These are phyloP conservation scores for Phycomyces nitens DNA, from an alignment of 192 early-diverging fungal species.

Conservation along the genomic window DNA sequence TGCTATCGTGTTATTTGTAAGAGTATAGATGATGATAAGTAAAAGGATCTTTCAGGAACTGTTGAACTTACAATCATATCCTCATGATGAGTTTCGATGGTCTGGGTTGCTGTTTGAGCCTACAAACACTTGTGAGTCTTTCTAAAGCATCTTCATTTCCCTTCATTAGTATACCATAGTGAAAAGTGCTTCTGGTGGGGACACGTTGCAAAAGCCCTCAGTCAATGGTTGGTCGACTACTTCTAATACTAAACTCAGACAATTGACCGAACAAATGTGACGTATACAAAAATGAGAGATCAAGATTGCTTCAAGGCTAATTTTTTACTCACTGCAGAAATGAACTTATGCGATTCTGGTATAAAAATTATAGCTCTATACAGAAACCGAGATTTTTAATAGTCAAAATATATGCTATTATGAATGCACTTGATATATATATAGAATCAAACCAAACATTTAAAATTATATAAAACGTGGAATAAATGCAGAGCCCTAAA, in stretches of 20 bases:
- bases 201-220: background rate
- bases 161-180: background rate
- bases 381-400: too few species aligned
- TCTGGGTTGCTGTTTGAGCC: slow-evolving; percentile 35
- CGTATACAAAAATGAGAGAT: background rate
- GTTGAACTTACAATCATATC: slow-evolving; percentile 75
- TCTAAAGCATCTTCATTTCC: background rate
- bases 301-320: too few species aligned
- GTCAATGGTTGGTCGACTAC: background rate
- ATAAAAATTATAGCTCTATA: too few species aligned
- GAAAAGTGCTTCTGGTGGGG: background rate
- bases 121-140: slow-evolving; percentile 1
- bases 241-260: background rate
- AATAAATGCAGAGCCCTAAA: too few species aligned
- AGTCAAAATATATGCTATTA: too few species aligned
- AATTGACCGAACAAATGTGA: slow-evolving; percentile 3
- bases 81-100: slow-evolving; percentile 84
- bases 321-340: too few species aligned
- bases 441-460: too few species aligned
- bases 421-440: too few species aligned
- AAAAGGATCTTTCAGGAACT: background rate
- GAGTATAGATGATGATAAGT: background rate
- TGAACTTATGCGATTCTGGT: too few species aligned
- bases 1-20: slow-evolving; percentile 33
- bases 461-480: too few species aligned